Percentiles rank a stretch among this genome's conserved stretches.
These are phyloP conservation scores for Penicillium samsonianum DNA, from an alignment of 495 filamentous ascomycete species.

Conservation along the genomic window DNA sequence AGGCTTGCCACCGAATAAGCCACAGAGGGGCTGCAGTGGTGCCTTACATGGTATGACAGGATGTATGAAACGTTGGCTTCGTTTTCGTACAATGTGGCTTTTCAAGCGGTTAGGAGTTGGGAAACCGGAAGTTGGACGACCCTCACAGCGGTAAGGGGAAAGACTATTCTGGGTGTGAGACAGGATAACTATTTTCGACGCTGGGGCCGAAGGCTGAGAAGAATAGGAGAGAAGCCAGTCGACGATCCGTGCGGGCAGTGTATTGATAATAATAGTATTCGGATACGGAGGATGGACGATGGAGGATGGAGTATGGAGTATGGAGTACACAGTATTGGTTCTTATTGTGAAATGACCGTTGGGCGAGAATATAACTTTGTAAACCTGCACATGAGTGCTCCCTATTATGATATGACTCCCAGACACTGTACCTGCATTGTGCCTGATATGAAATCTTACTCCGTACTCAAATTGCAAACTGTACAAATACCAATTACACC, in stretches of 20 bases:
- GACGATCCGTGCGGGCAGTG: constrained; percentile 2
- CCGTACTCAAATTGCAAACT: too few relatives aligned
- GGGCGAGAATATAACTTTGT: constrained; percentile 3
- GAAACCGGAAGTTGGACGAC: background rate
- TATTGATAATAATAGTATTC: background rate
- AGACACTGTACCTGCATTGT: constrained; percentile 3
- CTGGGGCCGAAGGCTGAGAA: background rate
- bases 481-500: constrained; percentile 3
- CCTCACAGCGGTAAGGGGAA: constrained; percentile 14
- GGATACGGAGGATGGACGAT: background rate
- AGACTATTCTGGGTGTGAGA: constrained; percentile 12
- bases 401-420: too few relatives aligned
- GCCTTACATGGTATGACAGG: constrained; percentile 15
- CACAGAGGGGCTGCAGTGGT: constrained; percentile 7
- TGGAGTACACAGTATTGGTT: background rate
- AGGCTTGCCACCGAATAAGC: constrained; percentile 5
- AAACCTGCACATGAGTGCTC: background rate
- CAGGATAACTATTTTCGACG: constrained; percentile 6
- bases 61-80: constrained; percentile 2
- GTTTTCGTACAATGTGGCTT: constrained; percentile 4
- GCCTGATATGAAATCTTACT: background rate
- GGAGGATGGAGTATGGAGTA: background rate
- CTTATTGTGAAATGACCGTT: background rate
- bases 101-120: constrained; percentile 5
- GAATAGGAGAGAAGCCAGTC: background rate